Evolutionary conservation across 1,139 yeast species (phyloP).

Genomic region (Pneumocystis carinii): DNA sequence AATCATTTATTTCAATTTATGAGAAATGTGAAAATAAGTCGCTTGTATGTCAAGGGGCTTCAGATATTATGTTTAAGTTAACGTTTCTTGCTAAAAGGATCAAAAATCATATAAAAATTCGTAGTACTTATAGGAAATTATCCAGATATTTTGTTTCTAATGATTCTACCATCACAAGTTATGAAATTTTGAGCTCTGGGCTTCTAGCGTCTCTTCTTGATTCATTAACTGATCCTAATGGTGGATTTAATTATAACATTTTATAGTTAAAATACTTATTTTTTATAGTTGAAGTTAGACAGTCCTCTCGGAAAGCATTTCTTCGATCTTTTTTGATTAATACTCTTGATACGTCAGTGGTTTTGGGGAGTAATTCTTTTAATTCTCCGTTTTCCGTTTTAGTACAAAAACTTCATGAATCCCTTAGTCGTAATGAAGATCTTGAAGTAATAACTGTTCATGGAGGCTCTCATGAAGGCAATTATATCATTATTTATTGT

Average conservation of each 20-base stretch:
- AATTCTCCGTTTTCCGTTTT: conserved; percentile 20
- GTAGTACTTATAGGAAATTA: conserved; percentile 34
- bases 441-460: conserved; percentile 59
- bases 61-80: neutral
- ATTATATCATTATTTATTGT: conserved; percentile 11
- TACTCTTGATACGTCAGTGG: conserved; percentile 13
- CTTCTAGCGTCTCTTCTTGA: conserved; percentile 36
- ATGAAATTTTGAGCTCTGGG: conserved; percentile 61
- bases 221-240: conserved; percentile 27
- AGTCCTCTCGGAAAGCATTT: conserved; percentile 30
- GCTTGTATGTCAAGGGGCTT: neutral
- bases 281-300: neutral
- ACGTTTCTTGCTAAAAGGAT: neutral
- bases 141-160: conserved; percentile 23
- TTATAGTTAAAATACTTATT: neutral
- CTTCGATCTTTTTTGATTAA: conserved; percentile 32
- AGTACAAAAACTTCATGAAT: conserved; percentile 52
- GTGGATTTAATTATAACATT: conserved; percentile 14
- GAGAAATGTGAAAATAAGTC: neutral
- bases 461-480: conserved; percentile 12
- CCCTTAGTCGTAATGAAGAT: conserved; percentile 58
- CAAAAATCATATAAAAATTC: neutral
- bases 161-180: conserved; percentile 42
- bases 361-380: neutral
- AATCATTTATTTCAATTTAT: neutral